Conservation (phyloP, 148 eudicot genomes). For the Dianthus caryophyllus region DNA sequence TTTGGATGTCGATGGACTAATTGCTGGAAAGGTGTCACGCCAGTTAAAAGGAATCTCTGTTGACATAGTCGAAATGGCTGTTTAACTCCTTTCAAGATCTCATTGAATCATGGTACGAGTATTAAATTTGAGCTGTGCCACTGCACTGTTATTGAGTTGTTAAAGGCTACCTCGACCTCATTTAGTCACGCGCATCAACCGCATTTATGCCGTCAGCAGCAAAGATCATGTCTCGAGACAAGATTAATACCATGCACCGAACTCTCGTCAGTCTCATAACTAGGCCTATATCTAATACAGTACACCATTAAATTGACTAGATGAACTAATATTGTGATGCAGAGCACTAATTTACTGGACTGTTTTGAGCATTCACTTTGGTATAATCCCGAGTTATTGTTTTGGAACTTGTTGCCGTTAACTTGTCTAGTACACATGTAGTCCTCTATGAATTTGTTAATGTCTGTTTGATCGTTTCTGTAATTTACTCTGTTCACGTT, state of each 20-base stretch:
- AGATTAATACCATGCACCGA: neutral
- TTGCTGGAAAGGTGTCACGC: neutral
- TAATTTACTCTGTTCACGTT: neutral
- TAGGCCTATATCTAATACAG: too few species aligned
- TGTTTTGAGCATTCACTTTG: neutral
- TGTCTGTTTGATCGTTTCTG: neutral
- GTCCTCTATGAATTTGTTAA: too few species aligned
- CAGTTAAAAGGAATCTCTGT: neutral
- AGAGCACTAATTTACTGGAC: neutral
- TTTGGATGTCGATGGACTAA: neutral
- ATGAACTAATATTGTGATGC: too few species aligned
- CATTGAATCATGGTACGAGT: neutral
- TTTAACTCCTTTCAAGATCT: neutral
- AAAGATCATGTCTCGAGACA: too few species aligned
- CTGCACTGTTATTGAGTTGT: too few species aligned
- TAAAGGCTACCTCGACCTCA: too few species aligned
- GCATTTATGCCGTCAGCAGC: too few species aligned
- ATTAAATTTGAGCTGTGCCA: too few species aligned
- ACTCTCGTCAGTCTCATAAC: too few species aligned
- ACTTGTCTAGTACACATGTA: too few species aligned
- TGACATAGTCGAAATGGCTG: neutral
- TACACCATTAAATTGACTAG: too few species aligned
- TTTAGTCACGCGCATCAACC: too few species aligned
- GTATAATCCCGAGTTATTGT: neutral
- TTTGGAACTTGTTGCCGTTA: neutral